Base-by-base conservation (phyloP, 2,329 filamentous ascomycete species). In the Ceratocystis lukuohia region DNA sequence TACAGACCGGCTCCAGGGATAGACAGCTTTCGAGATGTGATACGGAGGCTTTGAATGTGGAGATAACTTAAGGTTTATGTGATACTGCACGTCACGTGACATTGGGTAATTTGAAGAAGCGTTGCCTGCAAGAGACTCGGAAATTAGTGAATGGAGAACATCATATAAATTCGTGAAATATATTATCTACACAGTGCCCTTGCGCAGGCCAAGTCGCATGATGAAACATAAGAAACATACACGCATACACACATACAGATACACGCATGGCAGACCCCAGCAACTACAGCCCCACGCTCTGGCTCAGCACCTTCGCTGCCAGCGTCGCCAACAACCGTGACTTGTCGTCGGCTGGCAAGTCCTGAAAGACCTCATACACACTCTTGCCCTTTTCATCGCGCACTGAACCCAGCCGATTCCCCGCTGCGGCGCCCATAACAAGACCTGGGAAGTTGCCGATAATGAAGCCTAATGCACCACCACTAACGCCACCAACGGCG, bases 361-460 rank as follows among this genome's bases (percentile, higher is more conserved):
- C 89, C 77, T 83, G 85, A 74, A 93, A 97, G 17, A 96, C 94
- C 33, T 86, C 81, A 76, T 95, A 97, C 5, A 99, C 94, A 73
- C 90, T 96, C 85, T 96, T 97, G 25, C 92, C 92, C 76, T 86
- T 91, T 41, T 88, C 85, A 77, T 99, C 94, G 66, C 94, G 81
- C 22, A 99, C 84, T 5, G 90, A 89, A 0, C 94, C 94, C n/a
- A 97, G 77, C 64, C 92, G 79, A 76, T 96, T 97, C 10, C 94
- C 94, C 0, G 92, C 93, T 1, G 96, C 92, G 1, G 90, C 91
- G 2, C 94, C 94, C 0, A 93, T 93, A 46, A 97, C 76, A 72
- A 93, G 82, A 0, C 94, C 94, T 0, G 93, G 89, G 62, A 96
- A 84, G 74, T 97, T 97, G 33, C 88, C 94, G 30, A 97, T 83